Base-by-base conservation (phyloP, 306 rosid genomes). In the Luffa acutangula region DNA sequence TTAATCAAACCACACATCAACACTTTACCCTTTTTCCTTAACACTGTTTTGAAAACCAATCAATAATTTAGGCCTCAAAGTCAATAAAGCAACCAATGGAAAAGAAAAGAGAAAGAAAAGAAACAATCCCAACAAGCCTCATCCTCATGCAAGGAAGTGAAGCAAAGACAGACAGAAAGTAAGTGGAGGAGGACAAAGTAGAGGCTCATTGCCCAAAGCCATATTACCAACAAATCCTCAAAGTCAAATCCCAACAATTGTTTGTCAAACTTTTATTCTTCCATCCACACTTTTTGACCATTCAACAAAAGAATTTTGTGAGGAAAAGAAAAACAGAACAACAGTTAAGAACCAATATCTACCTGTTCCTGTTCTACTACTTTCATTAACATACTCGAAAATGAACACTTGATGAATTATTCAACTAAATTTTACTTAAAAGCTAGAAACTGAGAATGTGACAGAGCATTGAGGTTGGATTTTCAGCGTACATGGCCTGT, bases 141-240 rank as follows among this genome's bases (percentile, higher is more conserved):
- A 3, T 5, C 31, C 31, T n/a, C 52, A 69, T 69, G 75, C 51
- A 67, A 37, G 51, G 20, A 39, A 66, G 75, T n/a, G 53, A 69
- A 69, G 75, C 53, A 18, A 18, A 43, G 33, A 4, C 25, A 43
- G 54, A n/a, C 56, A 69, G 75, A 69, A 71, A 71, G 25, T 2
- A 67, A 67, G 76, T 71, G 56, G 56, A 43, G 56, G 56, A 43
- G 13, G 76, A 71, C 76, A 72, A 48, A 72, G 41, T 5, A 25
- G 59, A 72, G 77, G 77, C 77, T 72, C 76, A 48, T 71, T n/a
- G 25, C 76, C 76, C 76, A 71, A 71, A 71, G 77, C 57, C 77
- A 48, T 11, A 21, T 45, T 20, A 43, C 17, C 34, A 41, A 41
- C 51, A 42, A 18, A 69, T 43, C 36, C 53, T 69, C 39, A 70